Evolutionary conservation across 1,284 basidiomycete species (phyloP), one percentile per base, ranked within the genome.

Genomic region (Vanrija pseudolonga): DNA sequence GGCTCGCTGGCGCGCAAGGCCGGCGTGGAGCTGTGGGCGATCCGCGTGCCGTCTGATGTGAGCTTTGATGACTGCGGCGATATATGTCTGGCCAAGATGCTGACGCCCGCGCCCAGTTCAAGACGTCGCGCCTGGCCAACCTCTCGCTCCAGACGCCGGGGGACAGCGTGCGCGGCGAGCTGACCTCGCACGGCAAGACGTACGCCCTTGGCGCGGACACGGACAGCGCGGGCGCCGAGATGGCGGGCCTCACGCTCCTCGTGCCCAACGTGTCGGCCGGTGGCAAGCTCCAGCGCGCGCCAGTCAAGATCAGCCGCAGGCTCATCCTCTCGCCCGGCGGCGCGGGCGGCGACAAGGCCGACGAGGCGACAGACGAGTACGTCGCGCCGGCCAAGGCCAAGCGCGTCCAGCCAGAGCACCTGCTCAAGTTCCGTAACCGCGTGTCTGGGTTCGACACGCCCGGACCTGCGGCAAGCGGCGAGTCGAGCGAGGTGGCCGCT

Each of bases 1-100:
- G 69, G 72, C 20, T 54, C 59, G 17, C 51, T 77, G 22, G 63
- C 66, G 7, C 46, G 39, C 9, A 65, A 67, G 48, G 57, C 61
- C 4, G 66, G 64, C 4, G 59, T 72, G 2, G 69, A 77, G 57
- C 57, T 77, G 11, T 77, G 75, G 75, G 67, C 72, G 17, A 68
- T 77, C 50, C 60, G 75, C n/a, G 62, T 70, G 9, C 75, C 75
- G 0, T 43, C 51, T 9, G 69, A 72, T 44, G 73, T 75, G 49
- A 53, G 70, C n/a, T n/a, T n/a, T n/a, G n/a, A n/a, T n/a, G n/a
- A n/a, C n/a, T n/a, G n/a, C n/a, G n/a, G n/a, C n/a, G n/a, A n/a
- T n/a, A n/a, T n/a, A n/a, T n/a, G n/a, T n/a, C n/a, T n/a, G n/a
- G n/a, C n/a, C n/a, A n/a, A n/a, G n/a, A 5, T 19, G 43, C 47